Percentiles rank a stretch among this genome's conserved stretches.
Evolutionary conservation across 1,139 yeast genomes (phyloP).

Genomic region (Kodamaea sp.): DNA sequence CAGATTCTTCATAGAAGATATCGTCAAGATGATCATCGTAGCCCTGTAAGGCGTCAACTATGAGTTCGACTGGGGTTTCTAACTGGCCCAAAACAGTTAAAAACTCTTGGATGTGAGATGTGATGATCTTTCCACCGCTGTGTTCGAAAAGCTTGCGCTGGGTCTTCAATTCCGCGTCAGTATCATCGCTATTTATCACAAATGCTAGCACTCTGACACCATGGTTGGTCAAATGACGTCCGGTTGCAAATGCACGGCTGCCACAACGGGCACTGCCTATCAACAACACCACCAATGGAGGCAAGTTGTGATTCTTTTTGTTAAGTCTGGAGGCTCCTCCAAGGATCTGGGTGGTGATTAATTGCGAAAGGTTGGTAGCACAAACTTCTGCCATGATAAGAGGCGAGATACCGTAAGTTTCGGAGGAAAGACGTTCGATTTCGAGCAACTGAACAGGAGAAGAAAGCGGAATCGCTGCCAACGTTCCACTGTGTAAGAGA

Average conservation of each 20-base stretch:
- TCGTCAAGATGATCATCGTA: constrained; percentile 68
- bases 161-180: constrained; percentile 28
- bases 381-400: constrained; percentile 65
- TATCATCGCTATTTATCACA: constrained; percentile 39
- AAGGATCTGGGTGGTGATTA: constrained; percentile 56
- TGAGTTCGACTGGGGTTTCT: constrained; percentile 75
- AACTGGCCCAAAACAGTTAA: constrained; percentile 41
- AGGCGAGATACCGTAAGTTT: constrained; percentile 53
- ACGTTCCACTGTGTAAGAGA: constrained; percentile 25
- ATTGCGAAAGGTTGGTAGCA: constrained; percentile 64
- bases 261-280: constrained; percentile 79
- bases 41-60: constrained; percentile 83
- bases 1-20: constrained; percentile 41
- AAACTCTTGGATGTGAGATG: constrained; percentile 33
- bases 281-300: constrained; percentile 72
- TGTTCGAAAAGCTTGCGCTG: constrained; percentile 59
- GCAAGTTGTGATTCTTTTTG: constrained; percentile 65
- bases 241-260: constrained; percentile 73
- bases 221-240: constrained; percentile 75
- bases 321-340: constrained; percentile 69
- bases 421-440: constrained; percentile 62
- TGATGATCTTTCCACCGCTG: constrained; percentile 44
- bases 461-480: constrained; percentile 54
- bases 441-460: constrained; percentile 84
- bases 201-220: constrained; percentile 69